phyloP scores from a whole-genome alignment of 2,329 filamentous ascomycete genomes.

The Ophiostoma quercus region DNA sequence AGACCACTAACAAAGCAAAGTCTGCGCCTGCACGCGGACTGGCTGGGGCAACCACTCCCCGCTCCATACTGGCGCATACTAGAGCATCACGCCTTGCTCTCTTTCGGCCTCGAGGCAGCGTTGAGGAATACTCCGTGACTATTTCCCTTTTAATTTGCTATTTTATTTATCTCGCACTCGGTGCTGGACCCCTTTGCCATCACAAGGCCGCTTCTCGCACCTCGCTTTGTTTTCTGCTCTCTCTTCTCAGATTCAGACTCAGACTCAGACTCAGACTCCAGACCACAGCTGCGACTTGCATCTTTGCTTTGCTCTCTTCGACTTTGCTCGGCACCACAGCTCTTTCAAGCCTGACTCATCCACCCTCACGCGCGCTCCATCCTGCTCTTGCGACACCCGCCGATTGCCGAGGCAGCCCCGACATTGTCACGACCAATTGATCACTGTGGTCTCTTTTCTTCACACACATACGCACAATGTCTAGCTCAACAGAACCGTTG shows the following conservation, averaged over 20 bases:
- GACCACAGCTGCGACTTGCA: background rate
- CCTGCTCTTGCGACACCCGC: slow-evolving; percentile 15
- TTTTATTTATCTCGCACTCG: background rate
- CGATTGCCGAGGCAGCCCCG: slow-evolving; percentile 18
- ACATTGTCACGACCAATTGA: background rate
- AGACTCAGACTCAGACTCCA: background rate
- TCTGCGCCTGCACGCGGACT: background rate
- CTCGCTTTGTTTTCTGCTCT: background rate
- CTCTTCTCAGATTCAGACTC: background rate
- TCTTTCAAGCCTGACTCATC: background rate
- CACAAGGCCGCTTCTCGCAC: slow-evolving; percentile 9
- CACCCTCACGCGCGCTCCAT: background rate
- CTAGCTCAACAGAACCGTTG: slow-evolving; percentile 34
- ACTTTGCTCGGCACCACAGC: background rate
- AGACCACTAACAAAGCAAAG: background rate
- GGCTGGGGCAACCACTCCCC: slow-evolving; percentile 5
- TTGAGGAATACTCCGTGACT: background rate
- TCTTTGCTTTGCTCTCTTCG: background rate
- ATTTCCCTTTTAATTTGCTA: background rate
- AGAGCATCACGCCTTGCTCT: slow-evolving; percentile 8
- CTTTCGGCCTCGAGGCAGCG: background rate
- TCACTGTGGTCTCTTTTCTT: background rate
- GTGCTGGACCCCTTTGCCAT: slow-evolving; percentile 3
- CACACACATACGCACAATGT: slow-evolving; percentile 38
- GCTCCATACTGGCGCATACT: background rate